Conservation (phyloP, 2,329 filamentous ascomycete genomes). For the Aspergillus cejpii region DNA sequence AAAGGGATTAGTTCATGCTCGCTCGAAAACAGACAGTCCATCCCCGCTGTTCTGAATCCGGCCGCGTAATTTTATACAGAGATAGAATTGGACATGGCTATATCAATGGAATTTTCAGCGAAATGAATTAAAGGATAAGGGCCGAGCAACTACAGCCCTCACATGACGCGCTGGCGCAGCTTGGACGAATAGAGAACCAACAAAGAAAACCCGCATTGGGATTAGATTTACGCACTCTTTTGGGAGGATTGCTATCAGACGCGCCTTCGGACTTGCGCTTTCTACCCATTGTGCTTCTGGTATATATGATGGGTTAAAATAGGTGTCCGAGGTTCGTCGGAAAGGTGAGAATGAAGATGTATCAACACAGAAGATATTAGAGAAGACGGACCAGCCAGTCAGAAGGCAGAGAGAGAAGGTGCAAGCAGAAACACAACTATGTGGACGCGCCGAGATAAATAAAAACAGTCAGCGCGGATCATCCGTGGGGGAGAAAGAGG, state of each 20-base stretch:
- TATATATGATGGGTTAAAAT: not conserved
- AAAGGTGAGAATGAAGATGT: not conserved
- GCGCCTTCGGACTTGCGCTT: conserved; percentile 12
- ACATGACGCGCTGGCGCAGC: conserved; percentile 13
- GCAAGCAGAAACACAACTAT: conserved; percentile 4
- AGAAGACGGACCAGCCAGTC: conserved; percentile 3
- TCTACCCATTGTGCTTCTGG: conserved; percentile 7
- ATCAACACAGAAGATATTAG: not conserved
- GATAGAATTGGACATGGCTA: conserved; percentile 4
- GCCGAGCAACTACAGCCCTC: conserved; percentile 3
- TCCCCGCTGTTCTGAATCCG: not conserved
- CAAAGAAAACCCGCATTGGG: not conserved
- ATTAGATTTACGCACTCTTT: not conserved
- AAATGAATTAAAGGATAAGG: conserved; percentile 2
- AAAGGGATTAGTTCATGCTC: conserved; percentile 6
- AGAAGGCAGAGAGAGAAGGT: conserved; percentile 5
- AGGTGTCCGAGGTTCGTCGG: not conserved
- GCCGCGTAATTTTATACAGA: not conserved
- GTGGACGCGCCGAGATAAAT: conserved; percentile 10
- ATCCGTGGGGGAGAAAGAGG: not conserved
- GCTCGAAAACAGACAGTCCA: not conserved
- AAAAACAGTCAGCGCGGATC: conserved; percentile 1
- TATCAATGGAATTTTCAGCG: conserved; percentile 8
- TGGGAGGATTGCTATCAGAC: not conserved
- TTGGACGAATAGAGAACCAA: not conserved